A percentile compares a stretch with the other conserved stretches of the same genome.
Evolutionary conservation across 805 yeast species (phyloP).

Genomic region (Clavispora fructus): DNA sequence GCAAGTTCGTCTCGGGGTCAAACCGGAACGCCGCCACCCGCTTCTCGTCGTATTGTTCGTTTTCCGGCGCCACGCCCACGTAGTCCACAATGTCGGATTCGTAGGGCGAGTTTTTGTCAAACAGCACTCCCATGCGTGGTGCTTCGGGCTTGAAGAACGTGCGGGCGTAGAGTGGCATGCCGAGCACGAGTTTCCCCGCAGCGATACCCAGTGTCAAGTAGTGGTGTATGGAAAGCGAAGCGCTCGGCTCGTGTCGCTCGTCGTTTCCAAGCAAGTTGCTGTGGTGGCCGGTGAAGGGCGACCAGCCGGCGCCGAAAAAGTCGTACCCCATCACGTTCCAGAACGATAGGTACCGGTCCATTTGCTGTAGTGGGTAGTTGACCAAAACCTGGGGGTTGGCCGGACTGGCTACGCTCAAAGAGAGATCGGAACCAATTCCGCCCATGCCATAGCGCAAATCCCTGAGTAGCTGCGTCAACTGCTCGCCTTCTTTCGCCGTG

Average conservation of each 20-base stretch:
- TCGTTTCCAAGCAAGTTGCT: constrained; percentile 52
- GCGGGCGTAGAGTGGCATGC: constrained; percentile 85
- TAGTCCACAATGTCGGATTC: constrained; percentile 44
- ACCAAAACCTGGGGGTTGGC: constrained; percentile 46
- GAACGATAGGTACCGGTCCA: constrained; percentile 55
- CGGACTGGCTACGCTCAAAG: constrained; percentile 75
- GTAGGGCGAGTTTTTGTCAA: constrained; percentile 15
- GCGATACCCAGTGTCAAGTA: constrained; percentile 41
- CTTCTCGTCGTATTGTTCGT: constrained; percentile 48
- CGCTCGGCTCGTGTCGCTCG: constrained; percentile 41
- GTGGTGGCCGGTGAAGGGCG: constrained; percentile 55
- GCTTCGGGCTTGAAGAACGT: constrained; percentile 22
- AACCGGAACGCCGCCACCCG: constrained; percentile 39
- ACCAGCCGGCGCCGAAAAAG: constrained; percentile 71
- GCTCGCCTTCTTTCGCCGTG: constrained; percentile 38
- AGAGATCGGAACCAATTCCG: constrained; percentile 23
- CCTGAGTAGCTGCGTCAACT: constrained; percentile 40
- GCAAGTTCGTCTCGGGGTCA: constrained; percentile 6
- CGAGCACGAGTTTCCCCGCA: constrained; percentile 57
- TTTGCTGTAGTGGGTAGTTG: constrained; percentile 41
- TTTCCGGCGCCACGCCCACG: constrained; percentile 46
- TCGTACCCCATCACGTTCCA: constrained; percentile 95
- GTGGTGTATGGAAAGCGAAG: constrained; percentile 41
- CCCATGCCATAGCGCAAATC: constrained; percentile 37
- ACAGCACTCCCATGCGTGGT: constrained; percentile 41